These are phyloP conservation scores for Penicillium alfredii DNA, from an alignment of 495 filamentous ascomycete species.

Conservation along the genomic window DNA sequence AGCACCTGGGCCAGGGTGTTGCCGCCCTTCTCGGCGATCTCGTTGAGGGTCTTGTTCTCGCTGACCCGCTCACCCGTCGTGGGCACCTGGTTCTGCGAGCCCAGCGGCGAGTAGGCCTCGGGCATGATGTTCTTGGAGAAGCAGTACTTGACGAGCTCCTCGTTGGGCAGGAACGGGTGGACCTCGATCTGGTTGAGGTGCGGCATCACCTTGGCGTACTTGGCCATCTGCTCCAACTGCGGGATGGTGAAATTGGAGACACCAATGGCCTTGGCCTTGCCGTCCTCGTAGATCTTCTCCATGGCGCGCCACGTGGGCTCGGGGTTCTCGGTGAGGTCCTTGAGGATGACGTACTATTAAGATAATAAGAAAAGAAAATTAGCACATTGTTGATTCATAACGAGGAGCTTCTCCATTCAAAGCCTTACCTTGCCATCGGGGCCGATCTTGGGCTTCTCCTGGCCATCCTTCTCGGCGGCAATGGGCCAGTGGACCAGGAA, in stretches of 20 bases:
- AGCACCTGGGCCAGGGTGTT: slow-evolving; percentile 62
- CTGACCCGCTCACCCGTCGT: slow-evolving; percentile 57
- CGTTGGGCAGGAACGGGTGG: slow-evolving; percentile 86
- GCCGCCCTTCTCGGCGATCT: slow-evolving; percentile 57
- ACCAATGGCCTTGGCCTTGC: slow-evolving; percentile 72
- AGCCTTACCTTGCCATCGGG: slow-evolving; percentile 59
- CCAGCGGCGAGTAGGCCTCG: slow-evolving; percentile 70
- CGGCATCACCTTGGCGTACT: slow-evolving; percentile 60
- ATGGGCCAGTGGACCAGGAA: slow-evolving; percentile 83
- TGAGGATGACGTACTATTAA: slow-evolving; percentile 51
- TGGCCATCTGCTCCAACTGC: slow-evolving; percentile 62
- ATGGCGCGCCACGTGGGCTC: slow-evolving; percentile 73
- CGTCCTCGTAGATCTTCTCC: slow-evolving; percentile 67
- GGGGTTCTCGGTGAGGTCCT: slow-evolving; percentile 58
- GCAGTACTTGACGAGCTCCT: slow-evolving; percentile 60
- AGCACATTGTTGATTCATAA: no score
- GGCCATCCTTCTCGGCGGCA: slow-evolving; percentile 55
- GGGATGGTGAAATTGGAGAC: slow-evolving; percentile 78
- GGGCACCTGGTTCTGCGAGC: slow-evolving; percentile 55
- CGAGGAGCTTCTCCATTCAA: neutral
- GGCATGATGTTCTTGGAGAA: slow-evolving; percentile 66
- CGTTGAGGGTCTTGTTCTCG: slow-evolving; percentile 54
- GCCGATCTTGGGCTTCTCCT: slow-evolving; percentile 58
- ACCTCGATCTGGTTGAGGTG: slow-evolving; percentile 88
- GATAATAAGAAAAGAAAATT: no score